These are phyloP conservation scores for Colletotrichum orbiculare DNA, from an alignment of 2,329 filamentous ascomycete species.

Conservation along the genomic window DNA sequence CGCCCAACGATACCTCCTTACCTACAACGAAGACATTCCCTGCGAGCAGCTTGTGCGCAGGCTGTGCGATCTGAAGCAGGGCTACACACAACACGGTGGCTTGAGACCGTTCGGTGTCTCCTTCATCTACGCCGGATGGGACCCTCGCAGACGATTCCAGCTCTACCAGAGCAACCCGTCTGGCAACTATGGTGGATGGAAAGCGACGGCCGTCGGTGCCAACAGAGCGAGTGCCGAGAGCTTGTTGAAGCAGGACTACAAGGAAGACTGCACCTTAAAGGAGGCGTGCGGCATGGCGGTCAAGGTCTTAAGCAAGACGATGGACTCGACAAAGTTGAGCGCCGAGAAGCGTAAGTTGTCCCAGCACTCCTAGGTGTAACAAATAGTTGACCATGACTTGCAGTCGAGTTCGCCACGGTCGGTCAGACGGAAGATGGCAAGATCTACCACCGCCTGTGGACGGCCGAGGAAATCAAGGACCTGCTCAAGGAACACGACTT, in stretches of 20 bases:
- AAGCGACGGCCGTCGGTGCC: slow-evolving; percentile 95
- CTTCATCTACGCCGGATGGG: slow-evolving; percentile 99
- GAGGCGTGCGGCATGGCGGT: slow-evolving; percentile 98
- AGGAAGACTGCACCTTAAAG: slow-evolving; percentile 95
- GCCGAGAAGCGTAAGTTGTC: slow-evolving; percentile 91
- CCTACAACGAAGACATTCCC: slow-evolving; percentile 99
- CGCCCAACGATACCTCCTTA: slow-evolving; percentile 96
- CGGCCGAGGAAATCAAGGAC: slow-evolving; percentile 93
- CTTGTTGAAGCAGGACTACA: slow-evolving; percentile 98
- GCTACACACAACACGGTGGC: slow-evolving; percentile 98
- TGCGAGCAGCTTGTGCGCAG: slow-evolving; percentile 98
- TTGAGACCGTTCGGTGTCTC: slow-evolving; percentile 97
- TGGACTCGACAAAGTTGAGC: slow-evolving; percentile 99
- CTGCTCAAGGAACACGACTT: slow-evolving; percentile 95
- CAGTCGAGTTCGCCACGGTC: slow-evolving; percentile 98
- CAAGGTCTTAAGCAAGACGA: slow-evolving; percentile 99
- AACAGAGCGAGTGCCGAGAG: slow-evolving; percentile 99
- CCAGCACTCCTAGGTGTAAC: neutral
- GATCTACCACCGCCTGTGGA: slow-evolving; percentile 98
- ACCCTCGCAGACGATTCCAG: slow-evolving; percentile 96
- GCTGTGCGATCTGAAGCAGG: slow-evolving; percentile 98
- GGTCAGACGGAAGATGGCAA: slow-evolving; percentile 94
- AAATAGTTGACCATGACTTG: slow-evolving; percentile 40
- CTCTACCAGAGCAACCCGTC: slow-evolving; percentile 99
- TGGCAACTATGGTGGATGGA: slow-evolving; percentile 99